Evolutionary conservation across 2,329 filamentous ascomycete species (phyloP), one percentile per base, ranked within the genome.

Genomic region (Keithomyces neogunnii): DNA sequence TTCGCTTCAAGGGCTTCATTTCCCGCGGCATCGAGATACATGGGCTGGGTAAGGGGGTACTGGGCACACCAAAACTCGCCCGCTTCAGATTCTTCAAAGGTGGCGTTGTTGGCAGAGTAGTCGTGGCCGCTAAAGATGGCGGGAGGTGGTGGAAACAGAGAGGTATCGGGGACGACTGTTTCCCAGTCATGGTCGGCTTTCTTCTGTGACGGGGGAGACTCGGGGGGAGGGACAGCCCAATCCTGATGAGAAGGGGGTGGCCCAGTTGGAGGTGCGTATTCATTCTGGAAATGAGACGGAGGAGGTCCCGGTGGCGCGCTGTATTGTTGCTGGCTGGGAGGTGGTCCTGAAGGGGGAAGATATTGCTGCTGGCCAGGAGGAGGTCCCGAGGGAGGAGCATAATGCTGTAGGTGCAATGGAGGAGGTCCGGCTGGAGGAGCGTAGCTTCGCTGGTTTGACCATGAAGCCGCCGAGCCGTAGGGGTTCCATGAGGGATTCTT

Each of bases 61-160:
- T 71, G 65, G 4, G 62, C 57, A 60, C 85, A 88, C 86, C 86
- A 92, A 13, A 66, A 65, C 62, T 84, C 78, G 49, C 83, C 88
- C 2, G 78, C 77, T 29, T 80, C 76, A 54, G 84, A 81, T 53
- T 88, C 79, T 47, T 75, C 73, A 57, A 78, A 75, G 2, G 78
- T 78, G 1, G 88, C 84, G 65, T 92, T 92, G 62, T 81, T 83
- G 2, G 84, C 77, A 0, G 85, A 89, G 33, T 66, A 69, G 53
- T 87, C 81, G 60, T 82, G 81, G 47, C 80, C 80, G 50, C 69
- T 69, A 66, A 82, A 82, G 62, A 89, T 76, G 32, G 78, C 77
- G 0, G 87, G 87, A 1, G 87, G 87, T 0, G 86, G 86, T 1
- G 86, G 86, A 43, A 90, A 80, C 8, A 87, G 74, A 1, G 85